Conservation (phyloP, 805 yeast genomes). For the Zygosaccharomyces gambellarensis region DNA sequence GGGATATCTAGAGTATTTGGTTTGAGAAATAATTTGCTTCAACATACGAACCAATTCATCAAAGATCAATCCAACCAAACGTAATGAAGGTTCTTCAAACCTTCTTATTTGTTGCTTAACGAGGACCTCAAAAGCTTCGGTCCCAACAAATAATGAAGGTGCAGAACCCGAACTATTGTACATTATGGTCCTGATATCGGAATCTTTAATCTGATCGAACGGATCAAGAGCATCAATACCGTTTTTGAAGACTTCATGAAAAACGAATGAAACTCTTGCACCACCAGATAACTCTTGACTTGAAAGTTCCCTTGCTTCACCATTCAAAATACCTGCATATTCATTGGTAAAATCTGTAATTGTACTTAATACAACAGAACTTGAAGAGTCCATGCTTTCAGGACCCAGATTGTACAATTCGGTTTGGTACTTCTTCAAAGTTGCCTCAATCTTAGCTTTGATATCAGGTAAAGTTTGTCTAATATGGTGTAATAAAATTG, state of each 20-base stretch:
- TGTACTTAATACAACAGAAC: conserved; percentile 81
- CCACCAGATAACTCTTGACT: conserved; percentile 94
- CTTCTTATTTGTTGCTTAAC: conserved; percentile 91
- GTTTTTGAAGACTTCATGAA: conserved; percentile 91
- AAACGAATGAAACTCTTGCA: conserved; percentile 94
- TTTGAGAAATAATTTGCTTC: conserved; percentile 74
- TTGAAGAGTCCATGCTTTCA: conserved; percentile 82
- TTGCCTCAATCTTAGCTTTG: conserved; percentile 79
- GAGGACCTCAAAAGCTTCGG: conserved; percentile 92
- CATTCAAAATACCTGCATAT: conserved; percentile 84
- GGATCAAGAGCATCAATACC: conserved; percentile 92
- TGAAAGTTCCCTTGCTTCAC: conserved; percentile 85
- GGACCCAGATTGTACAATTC: conserved; percentile 82
- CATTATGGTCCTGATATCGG: conserved; percentile 93
- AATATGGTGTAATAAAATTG: conserved; percentile 84
- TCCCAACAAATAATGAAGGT: conserved; percentile 93
- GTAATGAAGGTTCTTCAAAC: conserved; percentile 87
- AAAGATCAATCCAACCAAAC: conserved; percentile 85
- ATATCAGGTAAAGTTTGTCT: conserved; percentile 87
- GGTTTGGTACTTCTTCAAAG: conserved; percentile 74
- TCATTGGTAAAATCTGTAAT: conserved; percentile 91
- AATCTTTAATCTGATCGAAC: conserved; percentile 91
- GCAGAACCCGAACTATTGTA: conserved; percentile 96
- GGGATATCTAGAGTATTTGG: conserved; percentile 86
- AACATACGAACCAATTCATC: conserved; percentile 92